phyloP scores from a whole-genome alignment of 352 stramenopile species.

The Phytophthora brassicae region DNA sequence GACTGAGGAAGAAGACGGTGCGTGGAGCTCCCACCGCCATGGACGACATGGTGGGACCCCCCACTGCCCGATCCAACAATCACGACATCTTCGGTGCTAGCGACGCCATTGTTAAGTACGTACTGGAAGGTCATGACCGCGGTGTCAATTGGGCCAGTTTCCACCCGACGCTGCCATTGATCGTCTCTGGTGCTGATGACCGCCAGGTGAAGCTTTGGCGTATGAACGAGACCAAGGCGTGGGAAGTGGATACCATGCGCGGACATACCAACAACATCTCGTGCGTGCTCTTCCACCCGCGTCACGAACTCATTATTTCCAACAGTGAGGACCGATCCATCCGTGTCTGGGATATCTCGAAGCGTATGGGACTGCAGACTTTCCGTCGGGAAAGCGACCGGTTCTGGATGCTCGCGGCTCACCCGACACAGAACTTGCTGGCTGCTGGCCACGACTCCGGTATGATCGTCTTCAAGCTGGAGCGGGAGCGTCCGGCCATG shows the following conservation, averaged over 20 bases:
- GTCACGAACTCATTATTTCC: constrained; percentile 98
- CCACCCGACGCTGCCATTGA: constrained; percentile 97
- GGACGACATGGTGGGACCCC: constrained; percentile 62
- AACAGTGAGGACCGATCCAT: constrained; percentile 99
- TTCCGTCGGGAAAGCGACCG: constrained; percentile 99
- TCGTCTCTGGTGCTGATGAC: constrained; percentile 99
- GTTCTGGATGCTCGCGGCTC: constrained; percentile 98
- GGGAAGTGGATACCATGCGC: constrained; percentile 99
- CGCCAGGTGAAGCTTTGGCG: constrained; percentile 99
- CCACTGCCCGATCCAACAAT: constrained; percentile 61
- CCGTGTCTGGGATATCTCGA: constrained; percentile 99
- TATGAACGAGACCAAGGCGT: constrained; percentile 99
- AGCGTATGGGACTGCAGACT: constrained; percentile 98
- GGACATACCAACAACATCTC: constrained; percentile 99
- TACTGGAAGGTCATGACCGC: constrained; percentile 99
- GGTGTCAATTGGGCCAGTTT: constrained; percentile 99
- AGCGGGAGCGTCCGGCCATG: constrained; percentile 96
- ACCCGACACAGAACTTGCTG: constrained; percentile 97
- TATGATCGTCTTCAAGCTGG: constrained; percentile 99
- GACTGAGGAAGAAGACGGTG: constrained; percentile 98
- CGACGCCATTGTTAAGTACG: constrained; percentile 99
- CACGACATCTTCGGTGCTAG: constrained; percentile 98
- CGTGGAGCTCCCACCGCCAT: constrained; percentile 83
- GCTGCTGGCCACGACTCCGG: constrained; percentile 99
- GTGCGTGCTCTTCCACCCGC: constrained; percentile 99